These are phyloP conservation scores for Inga oerstediana DNA, from an alignment of 306 rosid genomes.

Conservation along the genomic window DNA sequence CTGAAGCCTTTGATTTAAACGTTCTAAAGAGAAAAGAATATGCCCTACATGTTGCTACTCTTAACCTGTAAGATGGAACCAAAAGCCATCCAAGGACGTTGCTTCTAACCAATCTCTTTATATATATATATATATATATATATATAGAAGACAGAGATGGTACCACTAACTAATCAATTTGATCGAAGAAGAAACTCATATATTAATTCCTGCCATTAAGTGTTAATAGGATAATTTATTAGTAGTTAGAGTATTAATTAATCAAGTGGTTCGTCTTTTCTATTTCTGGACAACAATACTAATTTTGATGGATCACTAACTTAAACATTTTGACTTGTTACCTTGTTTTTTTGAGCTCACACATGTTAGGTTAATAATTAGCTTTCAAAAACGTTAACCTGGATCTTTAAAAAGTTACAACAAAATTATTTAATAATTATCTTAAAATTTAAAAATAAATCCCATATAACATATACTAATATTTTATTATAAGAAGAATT, in stretches of 20 bases:
- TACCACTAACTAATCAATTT: not conserved
- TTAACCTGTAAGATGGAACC: conserved; percentile 1
- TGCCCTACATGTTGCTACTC: conserved; percentile 9
- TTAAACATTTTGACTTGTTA: not conserved
- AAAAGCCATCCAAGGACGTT: not conserved
- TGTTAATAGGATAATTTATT: not conserved
- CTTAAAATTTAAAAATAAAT: not conserved
- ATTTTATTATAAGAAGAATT: not conserved
- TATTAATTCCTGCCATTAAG: not conserved
- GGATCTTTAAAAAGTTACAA: not conserved
- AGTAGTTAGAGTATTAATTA: not conserved
- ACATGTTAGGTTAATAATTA: not conserved
- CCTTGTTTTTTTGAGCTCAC: not conserved
- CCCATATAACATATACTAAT: not conserved
- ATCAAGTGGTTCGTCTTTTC: not conserved
- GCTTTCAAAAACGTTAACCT: not conserved
- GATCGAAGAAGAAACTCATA: not conserved
- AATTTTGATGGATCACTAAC: not conserved
- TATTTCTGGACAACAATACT: not conserved
- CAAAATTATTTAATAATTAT: not conserved
- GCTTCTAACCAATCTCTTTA: not conserved
- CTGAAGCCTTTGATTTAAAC: not conserved
- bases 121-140: not conserved
- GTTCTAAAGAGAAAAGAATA: conserved; percentile 9
- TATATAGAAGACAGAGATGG: not conserved